These are phyloP conservation scores for Trametes villosa DNA, from an alignment of 768 basidiomycete species.

Conservation along the genomic window DNA sequence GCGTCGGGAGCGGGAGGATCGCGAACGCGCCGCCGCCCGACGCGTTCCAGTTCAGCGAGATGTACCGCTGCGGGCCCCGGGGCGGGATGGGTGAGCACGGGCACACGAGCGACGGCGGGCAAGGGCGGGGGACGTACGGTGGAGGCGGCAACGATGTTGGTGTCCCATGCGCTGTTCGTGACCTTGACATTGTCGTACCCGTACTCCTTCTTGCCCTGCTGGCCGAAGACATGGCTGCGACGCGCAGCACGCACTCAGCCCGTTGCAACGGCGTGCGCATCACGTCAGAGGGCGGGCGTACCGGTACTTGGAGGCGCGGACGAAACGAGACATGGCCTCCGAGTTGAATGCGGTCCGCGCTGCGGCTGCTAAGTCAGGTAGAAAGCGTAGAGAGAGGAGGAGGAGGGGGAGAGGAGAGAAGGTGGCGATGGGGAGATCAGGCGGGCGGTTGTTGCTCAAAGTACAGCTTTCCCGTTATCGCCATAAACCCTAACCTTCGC, in stretches of 20 bases:
- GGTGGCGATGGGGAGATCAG: conserved; percentile 5
- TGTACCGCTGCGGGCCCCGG: conserved; percentile 51
- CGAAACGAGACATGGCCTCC: conserved; percentile 28
- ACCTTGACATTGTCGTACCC: conserved; percentile 83
- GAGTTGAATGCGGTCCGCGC: not conserved
- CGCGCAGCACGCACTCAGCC: not conserved
- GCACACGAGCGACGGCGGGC: not conserved
- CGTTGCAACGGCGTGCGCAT: not conserved
- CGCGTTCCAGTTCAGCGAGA: conserved; percentile 94
- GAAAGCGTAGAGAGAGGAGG: not conserved
- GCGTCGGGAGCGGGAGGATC: conserved; percentile 86
- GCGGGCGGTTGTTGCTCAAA: not conserved
- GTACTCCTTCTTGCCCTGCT: conserved; percentile 84
- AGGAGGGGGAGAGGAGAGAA: not conserved
- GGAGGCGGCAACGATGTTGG: conserved; percentile 87
- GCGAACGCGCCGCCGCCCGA: conserved; percentile 94
- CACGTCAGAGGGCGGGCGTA: conserved; percentile 6
- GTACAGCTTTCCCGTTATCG: not conserved
- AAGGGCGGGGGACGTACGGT: conserved; percentile 55
- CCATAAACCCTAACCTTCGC: not conserved
- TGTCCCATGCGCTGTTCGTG: conserved; percentile 93
- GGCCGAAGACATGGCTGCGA: conserved; percentile 88
- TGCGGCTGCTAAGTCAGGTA: not conserved
- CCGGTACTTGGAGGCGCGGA: conserved; percentile 32
- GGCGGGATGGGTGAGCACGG: conserved; percentile 9